A percentile compares a stretch with the other conserved stretches of the same genome.
These are phyloP conservation scores for Phytophthora multivora DNA, from an alignment of 352 stramenopile species.

Conservation along the genomic window DNA sequence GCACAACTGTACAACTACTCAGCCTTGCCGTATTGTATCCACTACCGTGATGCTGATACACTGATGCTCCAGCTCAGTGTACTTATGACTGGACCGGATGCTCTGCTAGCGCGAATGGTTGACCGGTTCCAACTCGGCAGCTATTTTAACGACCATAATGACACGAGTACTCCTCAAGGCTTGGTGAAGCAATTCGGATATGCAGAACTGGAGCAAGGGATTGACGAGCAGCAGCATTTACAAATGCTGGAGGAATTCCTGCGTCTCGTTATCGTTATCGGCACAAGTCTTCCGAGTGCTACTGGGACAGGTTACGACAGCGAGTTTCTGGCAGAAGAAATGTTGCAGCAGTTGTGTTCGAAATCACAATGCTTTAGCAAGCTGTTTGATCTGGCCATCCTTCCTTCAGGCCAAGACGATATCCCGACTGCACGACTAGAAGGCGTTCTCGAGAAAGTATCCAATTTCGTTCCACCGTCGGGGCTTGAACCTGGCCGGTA, in stretches of 20 bases:
- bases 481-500: slow-evolving; percentile 83
- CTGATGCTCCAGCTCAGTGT: slow-evolving; percentile 82
- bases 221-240: slow-evolving; percentile 72
- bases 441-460: slow-evolving; percentile 61
- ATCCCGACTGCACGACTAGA: slow-evolving; percentile 73
- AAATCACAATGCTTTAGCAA: slow-evolving; percentile 83
- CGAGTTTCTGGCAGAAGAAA: slow-evolving; percentile 80
- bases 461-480: slow-evolving; percentile 72
- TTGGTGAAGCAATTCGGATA: slow-evolving; percentile 50
- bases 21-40: slow-evolving; percentile 84
- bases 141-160: slow-evolving; percentile 56
- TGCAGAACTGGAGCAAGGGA: slow-evolving; percentile 52
- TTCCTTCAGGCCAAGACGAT: slow-evolving; percentile 85
- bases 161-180: slow-evolving; percentile 8
- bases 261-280: slow-evolving; percentile 76
- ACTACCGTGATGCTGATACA: slow-evolving; percentile 83
- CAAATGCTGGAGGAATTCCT: slow-evolving; percentile 88
- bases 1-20: slow-evolving; percentile 92
- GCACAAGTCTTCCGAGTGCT: slow-evolving; percentile 71
- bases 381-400: slow-evolving; percentile 77
- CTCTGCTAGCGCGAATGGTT: slow-evolving; percentile 68
- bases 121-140: slow-evolving; percentile 78
- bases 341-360: slow-evolving; percentile 84
- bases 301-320: slow-evolving; percentile 69
- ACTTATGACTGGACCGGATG: slow-evolving; percentile 66